A percentile compares a stretch with the other conserved stretches of the same genome.
Conservation (phyloP, 1,284 basidiomycete species). For the Boletus holoroseus region DNA sequence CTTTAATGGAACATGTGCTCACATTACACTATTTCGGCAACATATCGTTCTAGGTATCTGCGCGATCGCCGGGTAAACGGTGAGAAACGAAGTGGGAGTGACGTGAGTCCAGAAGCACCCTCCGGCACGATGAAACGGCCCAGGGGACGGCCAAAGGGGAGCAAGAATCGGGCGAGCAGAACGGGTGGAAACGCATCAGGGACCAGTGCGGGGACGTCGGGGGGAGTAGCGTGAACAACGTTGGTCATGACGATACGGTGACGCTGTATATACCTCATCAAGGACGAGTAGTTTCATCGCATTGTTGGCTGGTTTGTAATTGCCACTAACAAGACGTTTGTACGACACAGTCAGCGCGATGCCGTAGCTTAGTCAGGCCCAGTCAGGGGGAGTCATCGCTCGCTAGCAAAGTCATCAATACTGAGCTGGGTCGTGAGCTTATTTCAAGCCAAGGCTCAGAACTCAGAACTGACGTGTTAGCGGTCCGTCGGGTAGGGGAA, state of each 20-base stretch:
- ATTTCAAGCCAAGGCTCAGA: too few relatives aligned
- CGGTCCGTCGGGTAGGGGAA: too few relatives aligned
- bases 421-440: too few relatives aligned
- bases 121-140: slow-evolving; percentile 39
- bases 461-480: too few relatives aligned
- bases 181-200: slow-evolving; percentile 16
- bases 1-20: slow-evolving; percentile 20
- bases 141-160: slow-evolving; percentile 45
- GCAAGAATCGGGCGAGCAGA: slow-evolving; percentile 28
- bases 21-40: slow-evolving; percentile 12
- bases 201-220: slow-evolving; percentile 1
- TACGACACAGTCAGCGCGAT: slow-evolving; percentile 9
- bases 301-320: slow-evolving; percentile 5
- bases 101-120: slow-evolving; percentile 25
- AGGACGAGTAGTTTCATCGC: too few relatives aligned
- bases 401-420: too few relatives aligned
- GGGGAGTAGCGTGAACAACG: slow-evolving; percentile 8
- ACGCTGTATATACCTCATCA: slow-evolving; percentile 8
- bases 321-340: background rate
- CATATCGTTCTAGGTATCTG: slow-evolving; percentile 25
- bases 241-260: slow-evolving; percentile 5
- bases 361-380: slow-evolving; percentile 11
- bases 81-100: slow-evolving; percentile 27
- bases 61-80: slow-evolving; percentile 39
- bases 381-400: slow-evolving; percentile 17